phyloP scores from a whole-genome alignment of 768 basidiomycete genomes.

The Tubosaeta sp. region DNA sequence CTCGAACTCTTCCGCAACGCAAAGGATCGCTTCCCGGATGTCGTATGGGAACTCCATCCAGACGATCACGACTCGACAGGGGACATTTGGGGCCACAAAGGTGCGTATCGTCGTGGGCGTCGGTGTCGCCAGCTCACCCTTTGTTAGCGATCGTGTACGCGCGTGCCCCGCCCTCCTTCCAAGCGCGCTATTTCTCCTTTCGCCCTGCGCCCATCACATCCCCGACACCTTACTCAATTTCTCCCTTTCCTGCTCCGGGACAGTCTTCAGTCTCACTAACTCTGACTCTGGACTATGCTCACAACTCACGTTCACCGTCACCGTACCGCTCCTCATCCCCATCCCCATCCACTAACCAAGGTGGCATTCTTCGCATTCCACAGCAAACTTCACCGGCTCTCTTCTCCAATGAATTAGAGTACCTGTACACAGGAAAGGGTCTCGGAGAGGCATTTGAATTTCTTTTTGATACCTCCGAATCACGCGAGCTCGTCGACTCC shows the following conservation, averaged over 20 bases:
- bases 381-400: constrained; percentile 72
- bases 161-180: constrained; percentile 88
- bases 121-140: constrained; percentile 1
- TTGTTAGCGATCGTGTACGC: constrained; percentile 85
- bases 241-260: constrained; percentile 49
- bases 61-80: constrained; percentile 48
- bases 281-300: constrained; percentile 39
- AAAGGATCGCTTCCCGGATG: constrained; percentile 94
- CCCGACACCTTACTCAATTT: constrained; percentile 45
- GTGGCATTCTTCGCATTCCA: constrained; percentile 55
- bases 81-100: constrained; percentile 92
- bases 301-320: constrained; percentile 42
- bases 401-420: constrained; percentile 89
- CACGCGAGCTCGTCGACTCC: constrained; percentile 40
- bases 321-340: constrained; percentile 45
- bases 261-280: constrained; percentile 61
- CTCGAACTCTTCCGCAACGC: constrained; percentile 71
- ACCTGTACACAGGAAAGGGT: constrained; percentile 89
- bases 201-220: constrained; percentile 52
- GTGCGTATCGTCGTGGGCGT: constrained; percentile 38
- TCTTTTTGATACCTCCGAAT: constrained; percentile 62
- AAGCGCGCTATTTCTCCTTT: constrained; percentile 82
- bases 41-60: constrained; percentile 82
- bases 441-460: constrained; percentile 87
- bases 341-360: constrained; percentile 38